Base-by-base conservation (phyloP, 2,329 filamentous ascomycete genomes). In the Ophiostoma australiae region DNA sequence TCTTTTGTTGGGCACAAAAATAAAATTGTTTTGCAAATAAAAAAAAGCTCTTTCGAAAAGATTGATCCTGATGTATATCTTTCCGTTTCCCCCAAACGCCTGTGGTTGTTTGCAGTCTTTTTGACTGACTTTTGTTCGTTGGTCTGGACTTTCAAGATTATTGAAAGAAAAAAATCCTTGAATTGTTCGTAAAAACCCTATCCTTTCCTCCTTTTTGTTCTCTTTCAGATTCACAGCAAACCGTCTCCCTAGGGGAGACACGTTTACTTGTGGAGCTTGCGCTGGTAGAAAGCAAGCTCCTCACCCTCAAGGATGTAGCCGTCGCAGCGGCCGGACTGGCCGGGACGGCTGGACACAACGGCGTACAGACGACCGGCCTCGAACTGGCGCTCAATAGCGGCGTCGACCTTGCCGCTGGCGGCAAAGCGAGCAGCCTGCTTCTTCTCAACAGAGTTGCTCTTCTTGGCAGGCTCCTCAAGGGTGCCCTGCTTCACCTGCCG, bases 261-360 rank as follows among this genome's bases (percentile, higher is more conserved):
- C 66, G 73, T 87, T 87, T 97, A 98, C 89, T 97, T 98, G 90
- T 95, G 92, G 84, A 98, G 93, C 86, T 94, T 94, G 87, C 92
- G 92, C 91, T 97, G 94, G 93, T 99, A 99, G 92, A 99, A 99
- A 84, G 94, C 93, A 80, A 99, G 89, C 90, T 99, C 95, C 84
- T 99, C 95, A 80, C 95, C 95, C 90, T 99, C 95, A 77, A 99
- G 88, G 83, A 99, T 90, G 88, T 99, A 99, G 77, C 95, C 95
- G 83, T 99, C 95, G 80, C 88, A 89, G 85, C 95, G 93, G 80
- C 95, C 95, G 82, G 92, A 95, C 91, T 99, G 95, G 79, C 95
- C 95, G 77, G 95, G 95, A 80, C 95, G 89, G 83, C 91, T 95
- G 78, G 94, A 88, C 79, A 99, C 86, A 78, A 97, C 91, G 79